These are phyloP conservation scores for Pleurotus tuoliensis DNA, from an alignment of 768 basidiomycete genomes.

Conservation along the genomic window DNA sequence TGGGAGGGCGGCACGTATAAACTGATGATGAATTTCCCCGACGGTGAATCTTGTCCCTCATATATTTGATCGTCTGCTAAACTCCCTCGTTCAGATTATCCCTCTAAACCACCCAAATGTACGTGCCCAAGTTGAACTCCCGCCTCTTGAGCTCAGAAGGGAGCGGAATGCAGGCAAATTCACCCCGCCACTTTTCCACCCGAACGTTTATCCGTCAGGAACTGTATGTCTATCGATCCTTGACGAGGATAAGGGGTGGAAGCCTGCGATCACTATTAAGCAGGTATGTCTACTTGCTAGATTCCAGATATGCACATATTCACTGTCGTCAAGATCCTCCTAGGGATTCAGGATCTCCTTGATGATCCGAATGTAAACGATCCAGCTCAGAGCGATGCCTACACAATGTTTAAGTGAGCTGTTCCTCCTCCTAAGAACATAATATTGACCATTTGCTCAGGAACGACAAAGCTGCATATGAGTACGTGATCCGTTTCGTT, in stretches of 20 bases:
- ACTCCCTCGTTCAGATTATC: constrained; percentile 60
- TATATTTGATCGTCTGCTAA: neutral
- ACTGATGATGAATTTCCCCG: constrained; percentile 91
- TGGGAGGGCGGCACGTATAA: constrained; percentile 99
- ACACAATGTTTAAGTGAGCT: constrained; percentile 96
- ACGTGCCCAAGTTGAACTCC: constrained; percentile 19
- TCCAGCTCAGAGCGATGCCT: constrained; percentile 97
- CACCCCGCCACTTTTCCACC: constrained; percentile 91
- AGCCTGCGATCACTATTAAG: constrained; percentile 98
- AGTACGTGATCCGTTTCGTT: constrained; percentile 46
- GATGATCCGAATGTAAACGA: constrained; percentile 96
- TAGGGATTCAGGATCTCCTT: constrained; percentile 94
- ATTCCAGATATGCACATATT: neutral
- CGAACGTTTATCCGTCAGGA: constrained; percentile 98
- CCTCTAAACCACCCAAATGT: constrained; percentile 96
- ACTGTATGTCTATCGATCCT: constrained; percentile 97
- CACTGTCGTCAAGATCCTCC: constrained; percentile 62
- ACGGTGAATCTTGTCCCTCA: constrained; percentile 52
- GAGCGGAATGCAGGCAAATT: constrained; percentile 75
- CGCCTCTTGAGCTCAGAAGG: neutral
- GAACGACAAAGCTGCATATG: constrained; percentile 92
- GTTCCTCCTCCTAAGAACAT: neutral
- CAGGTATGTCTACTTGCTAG: constrained; percentile 51
- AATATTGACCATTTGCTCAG: constrained; percentile 34
- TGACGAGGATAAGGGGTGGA: constrained; percentile 99